A percentile compares a stretch with the other conserved stretches of the same genome.
phyloP scores from a whole-genome alignment of 2,329 filamentous ascomycete species.

The Fusarium papillatum region DNA sequence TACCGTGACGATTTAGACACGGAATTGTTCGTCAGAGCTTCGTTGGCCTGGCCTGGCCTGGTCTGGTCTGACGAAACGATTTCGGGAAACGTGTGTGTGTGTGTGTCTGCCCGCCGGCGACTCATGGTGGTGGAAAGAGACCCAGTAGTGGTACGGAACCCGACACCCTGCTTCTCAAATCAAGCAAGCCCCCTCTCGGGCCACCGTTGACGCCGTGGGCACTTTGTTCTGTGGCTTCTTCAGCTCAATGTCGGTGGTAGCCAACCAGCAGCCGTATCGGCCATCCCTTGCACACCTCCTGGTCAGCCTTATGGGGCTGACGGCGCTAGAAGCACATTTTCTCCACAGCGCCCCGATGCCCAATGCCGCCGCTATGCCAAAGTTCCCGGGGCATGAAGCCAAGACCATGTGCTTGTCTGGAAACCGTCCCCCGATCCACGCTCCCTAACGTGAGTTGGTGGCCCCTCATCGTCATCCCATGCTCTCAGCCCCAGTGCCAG shows the following conservation, averaged over 20 bases:
- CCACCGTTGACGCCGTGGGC: constrained; percentile 6
- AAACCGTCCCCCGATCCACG: constrained; percentile 18
- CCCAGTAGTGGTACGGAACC: background rate
- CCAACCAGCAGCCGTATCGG: constrained; percentile 27
- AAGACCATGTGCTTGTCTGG: constrained; percentile 22
- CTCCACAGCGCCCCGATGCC: constrained; percentile 37
- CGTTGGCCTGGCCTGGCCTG: background rate
- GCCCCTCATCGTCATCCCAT: constrained; percentile 16
- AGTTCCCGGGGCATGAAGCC: constrained; percentile 31
- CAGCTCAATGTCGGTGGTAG: constrained; percentile 5
- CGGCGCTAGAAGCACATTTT: constrained; percentile 26
- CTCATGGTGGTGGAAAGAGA: background rate
- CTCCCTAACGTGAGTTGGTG: constrained; percentile 17
- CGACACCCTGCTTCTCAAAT: constrained; percentile 13
- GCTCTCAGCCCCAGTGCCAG: constrained; percentile 10
- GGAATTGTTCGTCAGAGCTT: background rate
- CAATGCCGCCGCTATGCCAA: constrained; percentile 32
- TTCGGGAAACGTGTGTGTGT: background rate
- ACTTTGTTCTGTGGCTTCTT: constrained; percentile 18
- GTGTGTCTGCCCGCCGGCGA: background rate
- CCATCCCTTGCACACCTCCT: constrained; percentile 26
- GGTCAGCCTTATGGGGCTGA: constrained; percentile 47
- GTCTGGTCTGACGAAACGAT: background rate
- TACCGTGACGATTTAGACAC: background rate
- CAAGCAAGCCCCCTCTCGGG: background rate